Conservation (phyloP, 805 yeast genomes). For the Candida xyloterini region DNA sequence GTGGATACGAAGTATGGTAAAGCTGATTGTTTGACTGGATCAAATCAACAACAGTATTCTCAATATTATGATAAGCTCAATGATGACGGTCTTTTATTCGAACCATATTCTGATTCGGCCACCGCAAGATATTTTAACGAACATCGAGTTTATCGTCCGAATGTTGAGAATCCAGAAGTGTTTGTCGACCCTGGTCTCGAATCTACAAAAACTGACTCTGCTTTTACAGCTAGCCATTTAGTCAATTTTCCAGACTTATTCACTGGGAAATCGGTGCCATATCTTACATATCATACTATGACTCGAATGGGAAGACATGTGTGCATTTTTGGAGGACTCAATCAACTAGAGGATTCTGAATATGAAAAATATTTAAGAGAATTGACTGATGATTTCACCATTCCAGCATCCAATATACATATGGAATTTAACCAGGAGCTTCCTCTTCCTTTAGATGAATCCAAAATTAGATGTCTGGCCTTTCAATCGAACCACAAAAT, state of each 20-base stretch:
- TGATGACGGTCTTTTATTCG: conserved; percentile 25
- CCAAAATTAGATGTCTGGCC: conserved; percentile 41
- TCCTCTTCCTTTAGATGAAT: conserved; percentile 44
- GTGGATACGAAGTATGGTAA: conserved; percentile 2
- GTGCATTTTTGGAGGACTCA: conserved; percentile 46
- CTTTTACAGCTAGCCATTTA: conserved; percentile 19
- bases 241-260: conserved; percentile 36
- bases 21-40: background rate
- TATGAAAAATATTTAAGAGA: conserved; percentile 25
- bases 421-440: conserved; percentile 35
- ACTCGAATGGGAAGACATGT: conserved; percentile 38
- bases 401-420: conserved; percentile 33
- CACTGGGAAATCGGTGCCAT: conserved; percentile 40
- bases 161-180: background rate
- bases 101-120: conserved; percentile 16
- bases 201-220: too few species aligned
- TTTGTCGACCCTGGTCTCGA: background rate
- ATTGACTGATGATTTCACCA: conserved; percentile 31
- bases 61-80: conserved; percentile 27
- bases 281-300: conserved; percentile 42
- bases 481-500: conserved; percentile 38
- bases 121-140: conserved; percentile 23
- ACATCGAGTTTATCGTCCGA: conserved; percentile 21
- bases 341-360: conserved; percentile 18
- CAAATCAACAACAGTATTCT: conserved; percentile 14